Evolutionary conservation across 2,329 filamentous ascomycete species (phyloP).

Genomic region (Claviceps capensis): DNA sequence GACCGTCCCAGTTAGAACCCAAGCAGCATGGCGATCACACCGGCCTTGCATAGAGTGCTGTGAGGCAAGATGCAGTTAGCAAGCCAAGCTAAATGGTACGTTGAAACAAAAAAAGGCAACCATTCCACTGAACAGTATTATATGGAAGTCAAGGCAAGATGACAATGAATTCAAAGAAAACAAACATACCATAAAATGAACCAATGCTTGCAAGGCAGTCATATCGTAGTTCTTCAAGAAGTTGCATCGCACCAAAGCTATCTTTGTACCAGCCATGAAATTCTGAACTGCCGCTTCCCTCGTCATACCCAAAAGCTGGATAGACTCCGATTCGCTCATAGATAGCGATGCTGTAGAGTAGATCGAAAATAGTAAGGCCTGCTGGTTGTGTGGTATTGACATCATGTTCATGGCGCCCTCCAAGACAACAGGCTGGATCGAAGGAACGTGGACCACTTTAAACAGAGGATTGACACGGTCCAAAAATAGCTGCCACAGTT

Average conservation of each 20-base stretch:
- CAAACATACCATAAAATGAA: conserved; percentile 38
- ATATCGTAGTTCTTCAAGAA: conserved; percentile 48
- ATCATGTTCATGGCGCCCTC: conserved; percentile 45
- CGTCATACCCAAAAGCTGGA: conserved; percentile 34
- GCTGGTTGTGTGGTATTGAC: conserved; percentile 41
- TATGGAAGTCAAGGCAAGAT: background rate
- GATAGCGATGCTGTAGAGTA: conserved; percentile 48
- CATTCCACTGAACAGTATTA: background rate
- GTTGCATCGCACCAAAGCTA: conserved; percentile 34
- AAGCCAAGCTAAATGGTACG: background rate
- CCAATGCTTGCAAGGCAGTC: conserved; percentile 42
- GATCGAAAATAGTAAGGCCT: conserved; percentile 51
- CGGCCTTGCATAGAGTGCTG: conserved; percentile 43
- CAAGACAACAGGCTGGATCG: conserved; percentile 50
- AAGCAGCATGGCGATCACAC: conserved; percentile 44
- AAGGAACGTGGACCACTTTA: conserved; percentile 60
- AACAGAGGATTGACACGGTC: conserved; percentile 62
- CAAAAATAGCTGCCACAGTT: conserved; percentile 61
- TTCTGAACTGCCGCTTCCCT: conserved; percentile 35
- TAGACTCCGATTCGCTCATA: conserved; percentile 40
- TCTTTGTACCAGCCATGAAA: conserved; percentile 38
- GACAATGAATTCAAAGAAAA: background rate
- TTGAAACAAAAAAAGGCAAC: background rate
- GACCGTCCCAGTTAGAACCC: conserved; percentile 46
- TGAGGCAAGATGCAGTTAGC: conserved; percentile 4